A percentile compares a stretch with the other conserved stretches of the same genome.
phyloP scores from a whole-genome alignment of 306 rosid genomes.

The Vicia faba region DNA sequence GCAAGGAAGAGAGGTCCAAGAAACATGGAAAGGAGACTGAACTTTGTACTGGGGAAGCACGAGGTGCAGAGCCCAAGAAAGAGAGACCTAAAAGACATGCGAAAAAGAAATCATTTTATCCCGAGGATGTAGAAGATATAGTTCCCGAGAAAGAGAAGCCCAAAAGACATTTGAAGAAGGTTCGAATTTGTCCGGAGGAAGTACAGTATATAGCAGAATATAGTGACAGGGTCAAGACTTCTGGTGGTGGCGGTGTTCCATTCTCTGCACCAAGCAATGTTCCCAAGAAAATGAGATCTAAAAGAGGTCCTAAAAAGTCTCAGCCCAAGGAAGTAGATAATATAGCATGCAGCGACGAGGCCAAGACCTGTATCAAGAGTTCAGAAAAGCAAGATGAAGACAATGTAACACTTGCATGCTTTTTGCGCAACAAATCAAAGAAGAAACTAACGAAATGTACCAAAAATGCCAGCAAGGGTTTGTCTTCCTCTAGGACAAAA shows the following conservation, averaged over 20 bases:
- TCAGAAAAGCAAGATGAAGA: conserved; percentile 44
- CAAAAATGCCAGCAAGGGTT: conserved; percentile 21
- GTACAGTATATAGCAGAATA: conserved; percentile 10
- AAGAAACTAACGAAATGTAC: conserved; percentile 44
- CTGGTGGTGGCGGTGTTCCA: conserved; percentile 15
- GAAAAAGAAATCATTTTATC: conserved; percentile 35
- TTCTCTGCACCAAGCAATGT: conserved; percentile 43
- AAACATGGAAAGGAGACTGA: conserved; percentile 39
- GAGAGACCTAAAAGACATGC: conserved; percentile 38
- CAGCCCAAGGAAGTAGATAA: conserved; percentile 35
- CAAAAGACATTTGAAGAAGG: conserved; percentile 40
- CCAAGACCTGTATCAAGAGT: conserved; percentile 21
- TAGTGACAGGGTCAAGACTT: conserved; percentile 24
- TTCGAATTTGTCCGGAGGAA: conserved; percentile 37
- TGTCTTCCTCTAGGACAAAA: background rate
- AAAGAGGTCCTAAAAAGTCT: conserved; percentile 41
- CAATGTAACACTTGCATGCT: conserved; percentile 44
- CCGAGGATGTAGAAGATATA: conserved; percentile 20
- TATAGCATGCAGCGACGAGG: conserved; percentile 2
- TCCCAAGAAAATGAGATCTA: conserved; percentile 44
- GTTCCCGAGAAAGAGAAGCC: conserved; percentile 45
- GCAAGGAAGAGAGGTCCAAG: conserved; percentile 42
- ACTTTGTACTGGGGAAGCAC: conserved; percentile 30
- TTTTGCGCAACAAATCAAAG: conserved; percentile 39
- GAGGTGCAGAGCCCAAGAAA: conserved; percentile 10